phyloP scores from a whole-genome alignment of 1,284 basidiomycete genomes.

The Sanghuangporus weigelae region DNA sequence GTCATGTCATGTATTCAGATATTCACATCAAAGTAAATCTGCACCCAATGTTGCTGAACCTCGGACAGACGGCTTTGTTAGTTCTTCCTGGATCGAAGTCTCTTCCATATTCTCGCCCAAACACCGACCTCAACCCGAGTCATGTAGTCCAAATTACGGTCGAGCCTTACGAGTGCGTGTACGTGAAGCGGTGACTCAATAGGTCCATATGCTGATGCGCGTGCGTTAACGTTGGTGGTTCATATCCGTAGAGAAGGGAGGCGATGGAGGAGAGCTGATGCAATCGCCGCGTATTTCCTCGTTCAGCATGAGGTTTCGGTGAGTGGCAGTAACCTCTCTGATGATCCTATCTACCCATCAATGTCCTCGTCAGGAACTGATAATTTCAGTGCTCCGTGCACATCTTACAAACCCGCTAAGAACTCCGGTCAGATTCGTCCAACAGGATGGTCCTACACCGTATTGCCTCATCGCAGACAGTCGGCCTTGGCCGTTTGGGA shows the following conservation, averaged over 20 bases:
- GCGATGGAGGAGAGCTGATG: not conserved
- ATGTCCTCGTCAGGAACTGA: slow-evolving; percentile 5
- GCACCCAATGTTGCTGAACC: not conserved
- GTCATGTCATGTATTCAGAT: not conserved
- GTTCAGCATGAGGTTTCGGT: slow-evolving; percentile 16
- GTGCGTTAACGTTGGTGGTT: not conserved
- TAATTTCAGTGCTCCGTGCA: slow-evolving; percentile 1
- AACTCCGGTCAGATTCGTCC: slow-evolving; percentile 1
- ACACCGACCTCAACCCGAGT: not conserved
- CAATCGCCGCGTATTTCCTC: slow-evolving; percentile 10
- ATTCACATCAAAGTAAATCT: not conserved
- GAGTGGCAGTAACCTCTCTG: not conserved
- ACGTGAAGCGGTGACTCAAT: not conserved
- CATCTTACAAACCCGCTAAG: not conserved
- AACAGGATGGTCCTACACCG: not conserved
- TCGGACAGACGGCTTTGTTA: slow-evolving; percentile 2
- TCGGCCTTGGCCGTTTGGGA: slow-evolving; percentile 13
- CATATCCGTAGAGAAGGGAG: not conserved
- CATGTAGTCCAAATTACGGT: slow-evolving; percentile 10
- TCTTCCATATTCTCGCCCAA: not conserved
- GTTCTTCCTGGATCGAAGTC: not conserved
- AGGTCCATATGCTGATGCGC: not conserved
- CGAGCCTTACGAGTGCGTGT: not conserved
- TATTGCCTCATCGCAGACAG: slow-evolving; percentile 4
- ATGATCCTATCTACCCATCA: not conserved